These are phyloP conservation scores for Aphanoascus verrucosus DNA, from an alignment of 2,329 filamentous ascomycete genomes.

Conservation along the genomic window DNA sequence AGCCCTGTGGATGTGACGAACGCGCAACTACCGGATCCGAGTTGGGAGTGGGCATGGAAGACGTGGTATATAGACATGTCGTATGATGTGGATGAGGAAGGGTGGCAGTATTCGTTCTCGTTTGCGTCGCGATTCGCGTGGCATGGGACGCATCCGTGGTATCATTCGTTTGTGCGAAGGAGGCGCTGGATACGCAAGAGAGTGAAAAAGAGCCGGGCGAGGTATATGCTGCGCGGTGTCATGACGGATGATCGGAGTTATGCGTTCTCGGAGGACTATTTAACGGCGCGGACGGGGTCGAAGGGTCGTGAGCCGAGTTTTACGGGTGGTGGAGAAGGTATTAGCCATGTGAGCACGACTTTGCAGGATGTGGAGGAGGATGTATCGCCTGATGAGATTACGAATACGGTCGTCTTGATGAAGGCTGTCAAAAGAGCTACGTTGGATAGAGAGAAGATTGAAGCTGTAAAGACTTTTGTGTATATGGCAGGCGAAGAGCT, in stretches of 20 bases:
- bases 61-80: constrained; percentile 67
- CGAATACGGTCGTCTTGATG: constrained; percentile 59
- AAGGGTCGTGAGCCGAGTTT: constrained; percentile 41
- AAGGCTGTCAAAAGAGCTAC: constrained; percentile 54
- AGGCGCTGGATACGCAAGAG: constrained; percentile 79
- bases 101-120: constrained; percentile 92
- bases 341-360: constrained; percentile 14
- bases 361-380: constrained; percentile 38
- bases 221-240: not conserved
- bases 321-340: constrained; percentile 25
- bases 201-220: constrained; percentile 45
- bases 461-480: constrained; percentile 73
- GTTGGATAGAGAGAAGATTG: constrained; percentile 86
- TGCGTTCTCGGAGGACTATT: constrained; percentile 5
- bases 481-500: constrained; percentile 65
- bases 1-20: constrained; percentile 64
- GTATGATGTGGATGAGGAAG: constrained; percentile 74
- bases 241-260: constrained; percentile 1
- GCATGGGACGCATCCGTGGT: constrained; percentile 84
- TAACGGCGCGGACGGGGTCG: constrained; percentile 8
- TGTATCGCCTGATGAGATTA: constrained; percentile 43
- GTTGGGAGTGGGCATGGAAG: constrained; percentile 80
- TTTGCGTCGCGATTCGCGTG: constrained; percentile 66
- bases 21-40: constrained; percentile 85
- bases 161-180: constrained; percentile 85